phyloP scores from a whole-genome alignment of 805 yeast species.

The Saccharomycopsis capsularis region DNA sequence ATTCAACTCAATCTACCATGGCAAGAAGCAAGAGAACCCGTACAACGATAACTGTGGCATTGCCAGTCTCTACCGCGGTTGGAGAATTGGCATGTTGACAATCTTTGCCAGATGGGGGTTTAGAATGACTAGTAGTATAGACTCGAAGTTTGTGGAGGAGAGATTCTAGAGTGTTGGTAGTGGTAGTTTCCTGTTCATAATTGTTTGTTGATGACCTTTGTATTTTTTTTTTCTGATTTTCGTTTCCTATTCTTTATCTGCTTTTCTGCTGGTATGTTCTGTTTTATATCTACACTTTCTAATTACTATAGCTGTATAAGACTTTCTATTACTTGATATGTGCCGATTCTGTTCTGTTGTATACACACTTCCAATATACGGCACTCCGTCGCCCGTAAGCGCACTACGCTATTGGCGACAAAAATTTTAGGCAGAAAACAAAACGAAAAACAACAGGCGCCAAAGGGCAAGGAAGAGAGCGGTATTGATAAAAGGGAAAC shows the following conservation, averaged over 20 bases:
- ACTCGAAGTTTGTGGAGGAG: constrained; percentile 16
- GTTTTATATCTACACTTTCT: too few species aligned
- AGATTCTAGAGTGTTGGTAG: constrained; percentile 7
- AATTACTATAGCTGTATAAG: too few species aligned
- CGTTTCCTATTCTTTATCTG: background rate
- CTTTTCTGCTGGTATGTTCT: too few species aligned
- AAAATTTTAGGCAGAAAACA: too few species aligned
- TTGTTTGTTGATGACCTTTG: background rate
- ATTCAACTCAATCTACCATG: constrained; percentile 34
- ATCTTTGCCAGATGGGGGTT: constrained; percentile 80
- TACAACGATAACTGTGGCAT: constrained; percentile 39
- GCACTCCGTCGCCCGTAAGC: too few species aligned
- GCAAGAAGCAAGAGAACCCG: constrained; percentile 5
- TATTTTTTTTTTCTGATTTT: background rate
- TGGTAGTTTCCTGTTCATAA: background rate
- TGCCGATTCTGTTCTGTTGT: too few species aligned
- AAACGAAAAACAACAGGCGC: too few species aligned
- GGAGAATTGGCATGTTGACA: constrained; percentile 82
- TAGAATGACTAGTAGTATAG: constrained; percentile 30
- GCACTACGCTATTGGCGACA: too few species aligned
- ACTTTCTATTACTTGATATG: too few species aligned
- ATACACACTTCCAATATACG: too few species aligned
- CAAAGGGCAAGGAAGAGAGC: too few species aligned
- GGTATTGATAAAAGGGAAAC: too few species aligned
- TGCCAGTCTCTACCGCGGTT: constrained; percentile 70